Evolutionary conservation across 73 alveolate species (phyloP).

Genomic region (Durusdinium trenchii): DNA sequence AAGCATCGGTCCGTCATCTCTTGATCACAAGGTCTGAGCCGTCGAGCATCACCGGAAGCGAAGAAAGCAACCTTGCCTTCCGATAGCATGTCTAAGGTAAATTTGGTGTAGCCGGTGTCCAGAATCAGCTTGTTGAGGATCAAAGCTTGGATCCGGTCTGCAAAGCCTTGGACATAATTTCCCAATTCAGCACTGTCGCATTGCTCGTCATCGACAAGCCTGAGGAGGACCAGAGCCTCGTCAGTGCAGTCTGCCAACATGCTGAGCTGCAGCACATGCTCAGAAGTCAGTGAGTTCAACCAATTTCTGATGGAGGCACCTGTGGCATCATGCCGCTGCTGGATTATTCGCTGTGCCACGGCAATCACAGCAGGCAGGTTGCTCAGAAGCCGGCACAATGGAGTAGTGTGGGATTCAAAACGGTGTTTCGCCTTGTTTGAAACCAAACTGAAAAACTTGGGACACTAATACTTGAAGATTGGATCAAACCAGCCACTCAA

Average conservation of each 20-base stretch:
- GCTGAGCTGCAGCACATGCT: background rate
- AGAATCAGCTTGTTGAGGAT: background rate
- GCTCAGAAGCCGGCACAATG: background rate
- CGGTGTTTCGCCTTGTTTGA: conserved; percentile 51
- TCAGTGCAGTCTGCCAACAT: background rate
- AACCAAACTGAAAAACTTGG: background rate
- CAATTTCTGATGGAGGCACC: background rate
- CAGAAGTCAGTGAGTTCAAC: background rate
- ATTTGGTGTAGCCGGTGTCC: conserved; percentile 18
- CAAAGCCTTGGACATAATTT: background rate
- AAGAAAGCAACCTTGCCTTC: background rate
- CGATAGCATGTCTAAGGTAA: background rate
- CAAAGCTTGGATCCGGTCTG: background rate
- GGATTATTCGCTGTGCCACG: background rate
- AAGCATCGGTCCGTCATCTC: background rate
- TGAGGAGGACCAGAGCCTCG: background rate
- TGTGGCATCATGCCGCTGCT: background rate
- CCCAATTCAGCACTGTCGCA: background rate
- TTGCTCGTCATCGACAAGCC: background rate
- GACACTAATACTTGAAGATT: background rate
- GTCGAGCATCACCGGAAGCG: background rate
- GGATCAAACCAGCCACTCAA: background rate
- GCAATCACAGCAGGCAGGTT: background rate
- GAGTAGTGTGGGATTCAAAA: conserved; percentile 31
- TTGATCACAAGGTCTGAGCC: background rate